A percentile compares a stretch with the other conserved stretches of the same genome.
Evolutionary conservation across 495 filamentous ascomycete genomes (phyloP).

Genomic region (Geopyxis carbonaria): DNA sequence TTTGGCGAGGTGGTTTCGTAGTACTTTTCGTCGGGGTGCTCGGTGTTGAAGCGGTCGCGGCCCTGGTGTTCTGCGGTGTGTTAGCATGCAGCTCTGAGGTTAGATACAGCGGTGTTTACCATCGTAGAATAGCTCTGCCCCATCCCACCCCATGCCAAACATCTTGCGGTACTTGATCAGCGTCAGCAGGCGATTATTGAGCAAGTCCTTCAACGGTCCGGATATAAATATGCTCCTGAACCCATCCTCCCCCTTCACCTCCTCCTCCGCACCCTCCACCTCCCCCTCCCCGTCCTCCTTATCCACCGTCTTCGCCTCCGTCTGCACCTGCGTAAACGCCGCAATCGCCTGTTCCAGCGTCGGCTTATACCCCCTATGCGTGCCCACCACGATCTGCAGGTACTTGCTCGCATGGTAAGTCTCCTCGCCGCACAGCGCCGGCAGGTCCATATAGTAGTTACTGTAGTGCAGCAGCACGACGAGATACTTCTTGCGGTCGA

Average conservation of each 20-base stretch:
- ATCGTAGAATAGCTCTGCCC: slow-evolving; percentile 45
- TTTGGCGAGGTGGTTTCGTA: slow-evolving; percentile 20
- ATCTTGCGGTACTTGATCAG: slow-evolving; percentile 43
- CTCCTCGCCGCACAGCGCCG: slow-evolving; percentile 29
- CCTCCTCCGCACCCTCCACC: background rate
- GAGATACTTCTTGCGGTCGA: slow-evolving; percentile 50
- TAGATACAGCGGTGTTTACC: too few relatives aligned
- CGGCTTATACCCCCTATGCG: slow-evolving; percentile 40
- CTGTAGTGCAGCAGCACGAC: slow-evolving; percentile 59
- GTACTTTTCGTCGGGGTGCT: slow-evolving; percentile 27
- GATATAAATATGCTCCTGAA: slow-evolving; percentile 51
- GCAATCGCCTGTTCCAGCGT: slow-evolving; percentile 32
- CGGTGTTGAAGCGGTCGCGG: slow-evolving; percentile 16
- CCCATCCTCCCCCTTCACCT: slow-evolving; percentile 2
- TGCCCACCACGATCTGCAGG: slow-evolving; percentile 33
- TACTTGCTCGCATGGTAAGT: slow-evolving; percentile 19
- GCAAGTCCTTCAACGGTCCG: slow-evolving; percentile 48
- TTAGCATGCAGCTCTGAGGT: slow-evolving; percentile 17
- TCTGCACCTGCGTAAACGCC: slow-evolving; percentile 32
- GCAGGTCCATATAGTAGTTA: slow-evolving; percentile 38
- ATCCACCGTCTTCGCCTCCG: slow-evolving; percentile 15
- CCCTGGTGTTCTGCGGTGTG: slow-evolving; percentile 23
- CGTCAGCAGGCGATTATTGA: slow-evolving; percentile 48
- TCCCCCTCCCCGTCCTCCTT: slow-evolving; percentile 6
- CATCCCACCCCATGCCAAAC: slow-evolving; percentile 45